Conservation (phyloP, 2,329 filamentous ascomycete genomes). For the Hyphodiscus sp. region DNA sequence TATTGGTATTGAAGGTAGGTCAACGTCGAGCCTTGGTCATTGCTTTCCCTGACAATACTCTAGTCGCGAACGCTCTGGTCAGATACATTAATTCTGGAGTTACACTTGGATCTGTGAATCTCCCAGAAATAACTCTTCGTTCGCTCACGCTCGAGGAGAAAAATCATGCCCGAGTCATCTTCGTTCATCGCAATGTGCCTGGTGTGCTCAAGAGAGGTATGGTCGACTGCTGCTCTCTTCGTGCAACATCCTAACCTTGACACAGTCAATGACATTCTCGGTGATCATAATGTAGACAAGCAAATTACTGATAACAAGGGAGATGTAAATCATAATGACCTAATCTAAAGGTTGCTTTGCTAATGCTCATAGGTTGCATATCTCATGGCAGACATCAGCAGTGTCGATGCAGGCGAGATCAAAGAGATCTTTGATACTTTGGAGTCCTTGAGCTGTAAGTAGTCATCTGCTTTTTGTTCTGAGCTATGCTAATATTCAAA, state of each 20-base stretch:
- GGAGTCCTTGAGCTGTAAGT: conserved; percentile 72
- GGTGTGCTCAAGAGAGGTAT: conserved; percentile 81
- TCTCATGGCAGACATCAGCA: conserved; percentile 94
- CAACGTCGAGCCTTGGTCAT: neutral
- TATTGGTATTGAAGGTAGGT: conserved; percentile 76
- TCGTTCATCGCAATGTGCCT: conserved; percentile 93
- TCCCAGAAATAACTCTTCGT: conserved; percentile 89
- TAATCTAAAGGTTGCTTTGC: neutral
- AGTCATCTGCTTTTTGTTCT: neutral
- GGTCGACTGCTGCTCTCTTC: conserved; percentile 2
- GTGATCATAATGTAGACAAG: conserved; percentile 96
- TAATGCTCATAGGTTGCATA: conserved; percentile 62
- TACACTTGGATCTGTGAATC: conserved; percentile 87
- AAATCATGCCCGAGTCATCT: conserved; percentile 82
- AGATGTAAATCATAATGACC: conserved; percentile 49
- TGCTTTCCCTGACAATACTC: conserved; percentile 1
- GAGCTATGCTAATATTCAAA: conserved; percentile 12
- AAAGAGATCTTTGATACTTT: conserved; percentile 79
- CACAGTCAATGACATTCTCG: conserved; percentile 85
- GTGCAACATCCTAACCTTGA: conserved; percentile 12
- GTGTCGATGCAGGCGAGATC: conserved; percentile 73
- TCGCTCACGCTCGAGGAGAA: conserved; percentile 86
- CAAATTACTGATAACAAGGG: conserved; percentile 95
- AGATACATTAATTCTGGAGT: conserved; percentile 94
- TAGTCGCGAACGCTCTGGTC: conserved; percentile 77